These are phyloP conservation scores for Colletotrichum sp. DNA, from an alignment of 2,329 filamentous ascomycete species.

Conservation along the genomic window DNA sequence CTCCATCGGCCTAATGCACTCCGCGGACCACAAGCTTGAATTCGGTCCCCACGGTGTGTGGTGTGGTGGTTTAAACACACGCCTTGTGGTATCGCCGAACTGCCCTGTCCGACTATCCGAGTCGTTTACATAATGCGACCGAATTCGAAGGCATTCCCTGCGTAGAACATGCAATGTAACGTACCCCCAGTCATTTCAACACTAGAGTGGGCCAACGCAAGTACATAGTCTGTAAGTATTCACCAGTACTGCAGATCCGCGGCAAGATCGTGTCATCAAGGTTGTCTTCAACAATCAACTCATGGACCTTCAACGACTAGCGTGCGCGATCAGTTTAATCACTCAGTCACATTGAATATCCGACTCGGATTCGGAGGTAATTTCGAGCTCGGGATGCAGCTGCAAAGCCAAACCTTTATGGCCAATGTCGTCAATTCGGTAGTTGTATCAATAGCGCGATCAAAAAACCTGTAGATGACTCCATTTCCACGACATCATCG, in stretches of 20 bases:
- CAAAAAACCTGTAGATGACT: neutral
- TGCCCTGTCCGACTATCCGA: neutral
- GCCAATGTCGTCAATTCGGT: neutral
- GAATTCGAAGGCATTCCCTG: neutral
- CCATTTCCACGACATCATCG: neutral
- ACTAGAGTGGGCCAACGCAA: neutral
- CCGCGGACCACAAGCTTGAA: neutral
- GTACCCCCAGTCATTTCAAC: neutral
- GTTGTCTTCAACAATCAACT: neutral
- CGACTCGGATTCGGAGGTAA: neutral
- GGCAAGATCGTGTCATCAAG: neutral
- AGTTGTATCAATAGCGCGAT: neutral
- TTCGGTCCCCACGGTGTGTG: neutral
- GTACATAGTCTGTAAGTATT: neutral
- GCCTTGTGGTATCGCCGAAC: neutral
- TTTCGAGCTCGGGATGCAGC: neutral
- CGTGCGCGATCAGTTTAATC: neutral
- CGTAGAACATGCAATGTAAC: neutral
- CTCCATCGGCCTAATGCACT: neutral
- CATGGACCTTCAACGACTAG: neutral
- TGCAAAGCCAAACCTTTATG: neutral
- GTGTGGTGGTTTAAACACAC: neutral
- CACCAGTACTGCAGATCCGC: neutral
- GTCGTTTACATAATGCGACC: neutral
- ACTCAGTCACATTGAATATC: neutral